Evolutionary conservation across 2,329 filamentous ascomycete species (phyloP), one percentile per base, ranked within the genome.

Genomic region (Talaromyces amestolkiae): DNA sequence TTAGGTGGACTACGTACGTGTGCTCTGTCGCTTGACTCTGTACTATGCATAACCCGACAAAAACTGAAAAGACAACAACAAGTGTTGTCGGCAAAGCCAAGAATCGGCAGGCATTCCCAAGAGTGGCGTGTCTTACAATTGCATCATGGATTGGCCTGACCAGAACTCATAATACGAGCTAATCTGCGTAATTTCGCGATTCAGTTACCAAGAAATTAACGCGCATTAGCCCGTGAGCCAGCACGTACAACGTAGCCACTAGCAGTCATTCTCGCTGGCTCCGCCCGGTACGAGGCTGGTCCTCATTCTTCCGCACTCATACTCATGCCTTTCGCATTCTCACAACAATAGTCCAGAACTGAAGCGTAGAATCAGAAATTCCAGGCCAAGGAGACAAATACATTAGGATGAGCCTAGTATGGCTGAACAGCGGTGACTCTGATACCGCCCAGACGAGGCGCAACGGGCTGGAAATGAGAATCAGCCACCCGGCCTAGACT

Each of bases 51-150:
- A 8, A 7, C 3, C 27, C 27, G 27, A 31, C 27, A 6, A 31
- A 31, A 6, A 6, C 4, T 7, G 27, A 31, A 31, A 31, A 31
- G 27, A 31, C 5, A 31, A 7, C 27, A 31, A 31, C 3, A 31
- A 31, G 27, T 31, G 27, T 7, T 6, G 27, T 7, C 27, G 27
- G 7, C 27, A 31, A 31, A 4, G 27, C 27, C 27, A 31, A 31
- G 27, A 7, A 31, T 31, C 27, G 7, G 27, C 27, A 35, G 31
- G n/a, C 31, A 56, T 56, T 56, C 53, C 53, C 33, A 37, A 56
- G 53, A 17, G 53, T 56, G 53, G 53, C 53, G 53, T 24, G 33
- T 56, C 53, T 56, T 37, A 56, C 53, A 37, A 39, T 37, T 39
- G n/a, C 53, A 39, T 56, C 33, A 54, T 35, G 27, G 10, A 35